A percentile compares a stretch with the other conserved stretches of the same genome.
phyloP scores from a whole-genome alignment of 306 rosid genomes.

The Dalbergia oliveri region DNA sequence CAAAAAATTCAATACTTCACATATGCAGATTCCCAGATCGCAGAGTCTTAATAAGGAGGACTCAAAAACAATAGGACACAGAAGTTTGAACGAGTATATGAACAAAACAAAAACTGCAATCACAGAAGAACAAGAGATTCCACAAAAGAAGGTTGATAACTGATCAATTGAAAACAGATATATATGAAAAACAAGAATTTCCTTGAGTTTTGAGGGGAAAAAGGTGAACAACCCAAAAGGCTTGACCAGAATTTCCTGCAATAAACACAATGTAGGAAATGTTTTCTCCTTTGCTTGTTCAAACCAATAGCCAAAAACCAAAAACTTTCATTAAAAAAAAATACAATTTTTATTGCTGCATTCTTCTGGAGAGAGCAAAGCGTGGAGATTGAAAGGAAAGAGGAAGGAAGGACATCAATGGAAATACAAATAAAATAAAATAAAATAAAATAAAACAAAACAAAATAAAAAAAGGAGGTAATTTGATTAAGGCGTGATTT shows the following conservation, averaged over 20 bases:
- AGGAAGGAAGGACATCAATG: constrained; percentile 46
- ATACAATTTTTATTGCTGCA: neutral
- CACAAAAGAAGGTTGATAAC: neutral
- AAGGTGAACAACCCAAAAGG: constrained; percentile 10
- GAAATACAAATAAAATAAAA: constrained; percentile 37
- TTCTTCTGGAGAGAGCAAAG: constrained; percentile 24
- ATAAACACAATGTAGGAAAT: constrained; percentile 30
- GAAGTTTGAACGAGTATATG: constrained; percentile 6
- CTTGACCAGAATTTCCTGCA: constrained; percentile 31
- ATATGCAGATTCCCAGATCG: neutral
- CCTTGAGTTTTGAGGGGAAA: neutral
- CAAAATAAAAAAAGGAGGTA: neutral
- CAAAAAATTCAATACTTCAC: constrained; percentile 17
- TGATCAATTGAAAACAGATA: neutral
- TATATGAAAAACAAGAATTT: constrained; percentile 1
- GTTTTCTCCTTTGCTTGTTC: neutral
- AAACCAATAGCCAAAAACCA: constrained; percentile 32
- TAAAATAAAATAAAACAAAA: neutral
- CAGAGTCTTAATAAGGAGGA: neutral
- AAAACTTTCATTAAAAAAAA: neutral
- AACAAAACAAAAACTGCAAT: neutral
- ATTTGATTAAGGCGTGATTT: constrained; percentile 46
- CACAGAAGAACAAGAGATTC: constrained; percentile 1
- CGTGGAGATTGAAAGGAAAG: constrained; percentile 32
- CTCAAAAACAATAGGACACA: neutral